phyloP scores from a whole-genome alignment of 192 early-diverging fungal species.

The Podochytrium sp. region DNA sequence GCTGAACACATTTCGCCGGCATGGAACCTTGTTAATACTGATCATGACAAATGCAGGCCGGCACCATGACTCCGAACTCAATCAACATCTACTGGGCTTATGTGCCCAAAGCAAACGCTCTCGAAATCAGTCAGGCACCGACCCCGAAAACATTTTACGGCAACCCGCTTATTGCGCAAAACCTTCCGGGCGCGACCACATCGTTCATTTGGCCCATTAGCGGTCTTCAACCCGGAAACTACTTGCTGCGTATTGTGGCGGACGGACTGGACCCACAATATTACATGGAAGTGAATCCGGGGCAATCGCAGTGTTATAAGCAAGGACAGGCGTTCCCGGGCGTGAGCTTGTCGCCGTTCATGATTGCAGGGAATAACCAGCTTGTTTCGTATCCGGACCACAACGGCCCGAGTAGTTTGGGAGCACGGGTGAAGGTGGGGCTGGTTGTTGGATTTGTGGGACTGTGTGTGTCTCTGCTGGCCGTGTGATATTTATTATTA shows the following conservation, averaged over 20 bases:
- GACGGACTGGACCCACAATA: constrained; percentile 16
- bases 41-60: neutral
- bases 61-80: constrained; percentile 1
- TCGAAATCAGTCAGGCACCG: neutral
- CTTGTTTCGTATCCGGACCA: neutral
- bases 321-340: constrained; percentile 9
- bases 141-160: constrained; percentile 2
- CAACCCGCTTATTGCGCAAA: constrained; percentile 2
- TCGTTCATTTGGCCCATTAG: constrained; percentile 1
- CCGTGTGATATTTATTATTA: neutral
- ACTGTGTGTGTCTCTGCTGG: neutral
- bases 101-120: neutral
- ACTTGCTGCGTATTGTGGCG: constrained; percentile 16
- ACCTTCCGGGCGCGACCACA: neutral
- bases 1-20: too few relatives aligned
- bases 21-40: too few relatives aligned
- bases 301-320: constrained; percentile 12
- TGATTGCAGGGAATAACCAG: constrained; percentile 14
- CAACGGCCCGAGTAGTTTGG: neutral
- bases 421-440: too few relatives aligned
- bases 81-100: constrained; percentile 19
- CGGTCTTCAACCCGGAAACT: constrained; percentile 5
- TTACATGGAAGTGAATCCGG: constrained; percentile 7
- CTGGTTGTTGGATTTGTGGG: too few relatives aligned
- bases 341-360: neutral